Evolutionary conservation across 129 eudicot genomes (phyloP).

Genomic region (Gnaphalium uliginosum): DNA sequence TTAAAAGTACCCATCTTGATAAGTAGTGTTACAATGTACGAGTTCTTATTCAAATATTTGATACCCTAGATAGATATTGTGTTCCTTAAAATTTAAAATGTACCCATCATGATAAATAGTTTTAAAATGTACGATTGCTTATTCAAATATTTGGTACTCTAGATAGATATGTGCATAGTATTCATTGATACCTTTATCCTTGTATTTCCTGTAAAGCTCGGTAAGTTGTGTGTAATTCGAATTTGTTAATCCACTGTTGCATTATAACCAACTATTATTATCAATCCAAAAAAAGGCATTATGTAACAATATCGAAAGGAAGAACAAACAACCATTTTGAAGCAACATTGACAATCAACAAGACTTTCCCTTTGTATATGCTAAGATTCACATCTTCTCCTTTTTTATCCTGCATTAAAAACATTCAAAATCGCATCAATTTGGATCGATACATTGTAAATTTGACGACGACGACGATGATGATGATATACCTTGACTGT

Average conservation of each 20-base stretch:
- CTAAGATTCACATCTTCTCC: conserved; percentile 60
- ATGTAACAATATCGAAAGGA: conserved; percentile 5
- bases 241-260: conserved; percentile 59
- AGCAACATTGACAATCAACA: conserved; percentile 80
- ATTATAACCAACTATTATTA: conserved; percentile 25
- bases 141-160: background rate
- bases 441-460: background rate
- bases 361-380: conserved; percentile 62
- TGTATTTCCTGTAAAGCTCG: conserved; percentile 54
- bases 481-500: conserved; percentile 54
- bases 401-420: conserved; percentile 49
- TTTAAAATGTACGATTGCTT: no score
- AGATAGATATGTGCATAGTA: background rate
- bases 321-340: conserved; percentile 60
- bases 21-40: background rate
- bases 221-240: conserved; percentile 66
- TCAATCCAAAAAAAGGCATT: background rate
- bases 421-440: background rate
- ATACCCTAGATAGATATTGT: no score
- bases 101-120: background rate
- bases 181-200: conserved; percentile 57
- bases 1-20: background rate
- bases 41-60: background rate
- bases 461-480: background rate
- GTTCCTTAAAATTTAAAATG: no score